These are phyloP conservation scores for Candida railenensis DNA, from an alignment of 805 yeast genomes.

Conservation along the genomic window DNA sequence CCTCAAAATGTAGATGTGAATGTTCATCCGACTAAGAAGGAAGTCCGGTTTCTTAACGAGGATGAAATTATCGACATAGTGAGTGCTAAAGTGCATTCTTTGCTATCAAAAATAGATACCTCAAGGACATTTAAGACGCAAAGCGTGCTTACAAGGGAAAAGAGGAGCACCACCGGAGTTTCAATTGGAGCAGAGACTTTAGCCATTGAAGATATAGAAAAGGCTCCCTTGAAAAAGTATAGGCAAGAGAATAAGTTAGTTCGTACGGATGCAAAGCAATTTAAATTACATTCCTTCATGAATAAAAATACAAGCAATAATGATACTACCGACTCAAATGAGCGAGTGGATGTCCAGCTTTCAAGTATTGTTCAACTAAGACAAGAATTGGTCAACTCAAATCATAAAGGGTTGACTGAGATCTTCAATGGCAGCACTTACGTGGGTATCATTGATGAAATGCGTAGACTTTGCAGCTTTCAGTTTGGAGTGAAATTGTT, in stretches of 20 bases:
- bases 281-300: constrained; percentile 21
- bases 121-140: constrained; percentile 71
- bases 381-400: constrained; percentile 42
- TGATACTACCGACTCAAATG: neutral
- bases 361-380: constrained; percentile 61
- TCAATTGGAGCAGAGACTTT: constrained; percentile 1
- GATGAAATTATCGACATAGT: constrained; percentile 77
- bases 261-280: constrained; percentile 68
- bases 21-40: constrained; percentile 93
- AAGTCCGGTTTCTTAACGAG: constrained; percentile 81
- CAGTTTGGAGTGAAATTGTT: constrained; percentile 79
- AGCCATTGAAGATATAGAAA: constrained; percentile 2
- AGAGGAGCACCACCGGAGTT: constrained; percentile 13
- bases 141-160: constrained; percentile 34
- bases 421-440: constrained; percentile 68
- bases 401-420: constrained; percentile 58
- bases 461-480: constrained; percentile 70
- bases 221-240: constrained; percentile 21
- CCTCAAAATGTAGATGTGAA: constrained; percentile 85
- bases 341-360: constrained; percentile 45
- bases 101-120: constrained; percentile 57
- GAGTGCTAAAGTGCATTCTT: constrained; percentile 46
- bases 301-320: constrained; percentile 1
- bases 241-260: constrained; percentile 67
- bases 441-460: constrained; percentile 80